Evolutionary conservation across 2,329 filamentous ascomycete genomes (phyloP).

Genomic region (Chrysoporthe deuterocubensis): DNA sequence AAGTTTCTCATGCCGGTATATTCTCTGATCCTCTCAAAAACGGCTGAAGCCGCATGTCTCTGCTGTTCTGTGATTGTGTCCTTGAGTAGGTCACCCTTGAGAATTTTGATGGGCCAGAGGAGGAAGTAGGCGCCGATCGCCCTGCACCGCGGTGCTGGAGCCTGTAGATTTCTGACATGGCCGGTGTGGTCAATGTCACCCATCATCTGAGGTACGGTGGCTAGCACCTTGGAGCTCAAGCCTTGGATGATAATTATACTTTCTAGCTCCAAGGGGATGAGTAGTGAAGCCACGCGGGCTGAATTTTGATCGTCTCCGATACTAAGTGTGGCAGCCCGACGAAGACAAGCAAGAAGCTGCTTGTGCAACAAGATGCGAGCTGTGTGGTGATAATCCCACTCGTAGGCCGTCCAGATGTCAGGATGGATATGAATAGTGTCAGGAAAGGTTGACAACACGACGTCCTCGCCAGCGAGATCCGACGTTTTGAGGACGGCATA

Average conservation of each 20-base stretch:
- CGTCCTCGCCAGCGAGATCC: constrained; percentile 28
- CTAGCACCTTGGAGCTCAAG: constrained; percentile 40
- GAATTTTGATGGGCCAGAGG: constrained; percentile 44
- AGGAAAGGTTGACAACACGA: constrained; percentile 28
- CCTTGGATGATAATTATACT: constrained; percentile 35
- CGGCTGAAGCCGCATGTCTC: constrained; percentile 33
- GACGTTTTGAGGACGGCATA: constrained; percentile 34
- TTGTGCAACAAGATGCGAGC: constrained; percentile 43
- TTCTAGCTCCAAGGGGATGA: constrained; percentile 25
- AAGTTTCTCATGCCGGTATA: constrained; percentile 44
- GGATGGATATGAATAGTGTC: constrained; percentile 40
- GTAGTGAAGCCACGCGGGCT: constrained; percentile 25
- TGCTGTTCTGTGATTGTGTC: constrained; percentile 35
- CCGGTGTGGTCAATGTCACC: constrained; percentile 41
- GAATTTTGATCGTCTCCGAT: constrained; percentile 18
- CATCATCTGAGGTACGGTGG: constrained; percentile 43
- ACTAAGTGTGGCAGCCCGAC: constrained; percentile 23
- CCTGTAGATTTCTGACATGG: constrained; percentile 24
- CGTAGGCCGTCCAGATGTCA: constrained; percentile 47
- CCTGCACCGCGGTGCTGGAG: constrained; percentile 35
- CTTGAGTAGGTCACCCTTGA: constrained; percentile 33
- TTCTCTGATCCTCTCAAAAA: constrained; percentile 45
- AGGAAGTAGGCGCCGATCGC: constrained; percentile 44
- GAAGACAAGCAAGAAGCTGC: constrained; percentile 39
- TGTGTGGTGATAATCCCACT: constrained; percentile 46